A percentile compares a stretch with the other conserved stretches of the same genome.
phyloP scores from a whole-genome alignment of 2,329 filamentous ascomycete genomes.

The Metarhizium anisopliae region DNA sequence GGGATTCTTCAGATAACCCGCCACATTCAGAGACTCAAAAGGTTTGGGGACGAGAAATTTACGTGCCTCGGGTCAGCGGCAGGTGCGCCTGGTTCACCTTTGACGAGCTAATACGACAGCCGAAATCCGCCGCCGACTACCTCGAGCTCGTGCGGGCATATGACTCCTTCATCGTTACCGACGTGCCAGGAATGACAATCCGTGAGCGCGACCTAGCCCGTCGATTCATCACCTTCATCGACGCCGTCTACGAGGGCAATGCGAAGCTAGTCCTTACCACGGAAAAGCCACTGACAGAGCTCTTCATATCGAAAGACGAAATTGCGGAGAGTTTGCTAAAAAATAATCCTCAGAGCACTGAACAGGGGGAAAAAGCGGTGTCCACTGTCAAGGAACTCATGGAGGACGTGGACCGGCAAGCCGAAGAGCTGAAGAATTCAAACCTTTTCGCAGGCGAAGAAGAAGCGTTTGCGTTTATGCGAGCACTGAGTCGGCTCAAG shows the following conservation, averaged over 20 bases:
- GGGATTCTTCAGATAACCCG: slow-evolving; percentile 66
- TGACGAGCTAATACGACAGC: slow-evolving; percentile 78
- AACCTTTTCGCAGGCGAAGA: slow-evolving; percentile 90
- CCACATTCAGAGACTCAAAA: slow-evolving; percentile 71
- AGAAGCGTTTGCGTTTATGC: slow-evolving; percentile 90
- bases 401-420: slow-evolving; percentile 80
- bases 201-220: slow-evolving; percentile 78
- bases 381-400: slow-evolving; percentile 57
- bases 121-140: slow-evolving; percentile 91
- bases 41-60: slow-evolving; percentile 89
- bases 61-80: slow-evolving; percentile 80
- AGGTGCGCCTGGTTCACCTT: slow-evolving; percentile 88
- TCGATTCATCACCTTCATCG: slow-evolving; percentile 94
- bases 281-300: slow-evolving; percentile 71
- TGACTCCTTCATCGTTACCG: slow-evolving; percentile 84
- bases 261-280: slow-evolving; percentile 95
- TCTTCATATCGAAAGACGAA: slow-evolving; percentile 73
- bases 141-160: slow-evolving; percentile 85
- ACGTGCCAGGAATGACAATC: slow-evolving; percentile 86
- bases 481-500: slow-evolving; percentile 71
- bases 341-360: slow-evolving; percentile 31
- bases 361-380: not conserved
- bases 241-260: slow-evolving; percentile 85
- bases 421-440: slow-evolving; percentile 74
- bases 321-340: slow-evolving; percentile 48